phyloP scores from a whole-genome alignment of 2,329 filamentous ascomycete genomes.

The Chaetomiaceae sp. region DNA sequence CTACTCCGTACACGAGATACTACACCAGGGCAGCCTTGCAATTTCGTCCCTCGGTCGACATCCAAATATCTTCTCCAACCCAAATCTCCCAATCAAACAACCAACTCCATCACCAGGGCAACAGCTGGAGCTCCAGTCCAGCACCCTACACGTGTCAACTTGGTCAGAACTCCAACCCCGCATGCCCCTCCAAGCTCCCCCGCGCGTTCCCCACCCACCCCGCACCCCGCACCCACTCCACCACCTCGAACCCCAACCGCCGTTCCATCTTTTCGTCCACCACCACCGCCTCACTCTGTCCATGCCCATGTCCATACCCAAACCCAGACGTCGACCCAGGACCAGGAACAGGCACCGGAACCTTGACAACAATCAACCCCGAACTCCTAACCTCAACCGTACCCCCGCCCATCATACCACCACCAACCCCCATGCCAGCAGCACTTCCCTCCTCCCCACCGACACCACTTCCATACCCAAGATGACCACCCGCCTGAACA shows the following conservation, averaged over 20 bases:
- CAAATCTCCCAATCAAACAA: no score
- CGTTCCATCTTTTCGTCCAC: slow-evolving; percentile 68
- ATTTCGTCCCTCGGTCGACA: no score
- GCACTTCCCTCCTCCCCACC: slow-evolving; percentile 16
- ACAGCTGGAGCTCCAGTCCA: no score
- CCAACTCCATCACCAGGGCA: no score
- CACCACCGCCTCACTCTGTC: slow-evolving; percentile 33
- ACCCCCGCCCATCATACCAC: slow-evolving; percentile 28
- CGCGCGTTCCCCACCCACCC: slow-evolving; percentile 23
- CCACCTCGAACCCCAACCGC: slow-evolving; percentile 78
- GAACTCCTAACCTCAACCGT: slow-evolving; percentile 17
- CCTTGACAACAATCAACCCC: slow-evolving; percentile 21
- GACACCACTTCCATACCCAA: not conserved
- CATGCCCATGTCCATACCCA: slow-evolving; percentile 49
- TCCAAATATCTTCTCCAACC: no score
- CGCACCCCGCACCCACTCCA: slow-evolving; percentile 66
- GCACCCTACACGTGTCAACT: not conserved
- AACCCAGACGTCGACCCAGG: not conserved
- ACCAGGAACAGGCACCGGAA: slow-evolving; percentile 31
- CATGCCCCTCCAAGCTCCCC: not conserved
- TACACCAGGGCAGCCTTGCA: no score
- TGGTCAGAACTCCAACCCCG: not conserved
- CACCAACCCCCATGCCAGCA: no score
- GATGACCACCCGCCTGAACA: not conserved
- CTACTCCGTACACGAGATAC: no score